Percentiles rank a stretch among this genome's conserved stretches.
These are phyloP conservation scores for Tricholoma bakamatsutake DNA, from an alignment of 768 basidiomycete genomes.

Conservation along the genomic window DNA sequence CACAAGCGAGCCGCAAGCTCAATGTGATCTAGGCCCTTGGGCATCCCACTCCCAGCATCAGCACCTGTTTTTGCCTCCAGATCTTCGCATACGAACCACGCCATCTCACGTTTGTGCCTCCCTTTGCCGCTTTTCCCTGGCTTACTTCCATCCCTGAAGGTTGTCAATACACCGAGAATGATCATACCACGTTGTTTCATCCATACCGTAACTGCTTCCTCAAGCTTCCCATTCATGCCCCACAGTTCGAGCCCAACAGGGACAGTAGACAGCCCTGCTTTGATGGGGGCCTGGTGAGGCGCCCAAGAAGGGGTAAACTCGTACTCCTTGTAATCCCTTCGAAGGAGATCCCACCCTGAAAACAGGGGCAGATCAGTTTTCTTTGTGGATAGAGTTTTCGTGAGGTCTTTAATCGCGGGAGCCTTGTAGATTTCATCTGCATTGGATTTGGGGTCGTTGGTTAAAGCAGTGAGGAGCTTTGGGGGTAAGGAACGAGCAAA, in stretches of 20 bases:
- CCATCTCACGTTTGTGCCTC: slow-evolving; percentile 62
- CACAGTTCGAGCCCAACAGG: slow-evolving; percentile 61
- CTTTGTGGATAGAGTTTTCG: slow-evolving; percentile 39
- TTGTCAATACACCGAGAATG: slow-evolving; percentile 76
- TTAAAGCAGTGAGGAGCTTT: slow-evolving; percentile 7
- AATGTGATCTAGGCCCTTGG: slow-evolving; percentile 24
- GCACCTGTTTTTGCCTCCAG: slow-evolving; percentile 8
- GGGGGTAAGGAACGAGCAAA: slow-evolving; percentile 25
- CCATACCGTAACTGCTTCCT: slow-evolving; percentile 43
- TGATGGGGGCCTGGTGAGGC: slow-evolving; percentile 32
- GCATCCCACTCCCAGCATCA: neutral
- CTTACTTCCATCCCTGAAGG: slow-evolving; percentile 42
- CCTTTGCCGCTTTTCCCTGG: slow-evolving; percentile 28
- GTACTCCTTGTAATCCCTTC: slow-evolving; percentile 96
- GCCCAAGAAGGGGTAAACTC: slow-evolving; percentile 40
- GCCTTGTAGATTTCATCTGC: slow-evolving; percentile 30
- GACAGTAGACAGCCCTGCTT: slow-evolving; percentile 78
- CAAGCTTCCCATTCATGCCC: slow-evolving; percentile 39
- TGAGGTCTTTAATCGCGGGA: slow-evolving; percentile 43
- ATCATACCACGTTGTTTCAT: slow-evolving; percentile 60
- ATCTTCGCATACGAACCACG: slow-evolving; percentile 54
- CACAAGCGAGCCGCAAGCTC: slow-evolving; percentile 46
- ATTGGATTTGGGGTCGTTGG: slow-evolving; percentile 8
- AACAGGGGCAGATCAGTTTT: slow-evolving; percentile 70
- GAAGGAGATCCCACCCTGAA: slow-evolving; percentile 67